Conservation (phyloP, 2,329 filamentous ascomycete genomes). For the Apiospora aurea region DNA sequence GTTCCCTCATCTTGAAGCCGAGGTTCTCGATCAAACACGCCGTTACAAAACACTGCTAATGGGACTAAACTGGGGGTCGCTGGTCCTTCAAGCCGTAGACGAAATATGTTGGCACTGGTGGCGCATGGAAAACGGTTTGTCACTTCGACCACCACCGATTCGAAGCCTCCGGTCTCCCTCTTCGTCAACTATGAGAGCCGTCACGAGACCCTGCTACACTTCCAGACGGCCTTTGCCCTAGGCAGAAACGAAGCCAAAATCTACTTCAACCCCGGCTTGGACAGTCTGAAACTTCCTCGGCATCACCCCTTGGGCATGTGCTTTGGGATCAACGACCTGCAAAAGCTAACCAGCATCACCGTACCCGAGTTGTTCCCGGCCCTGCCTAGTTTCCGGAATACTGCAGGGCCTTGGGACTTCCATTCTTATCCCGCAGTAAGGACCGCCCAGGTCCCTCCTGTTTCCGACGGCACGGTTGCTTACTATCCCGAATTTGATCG, state of each 20-base stretch:
- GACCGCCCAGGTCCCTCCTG: background rate
- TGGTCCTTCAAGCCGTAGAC: background rate
- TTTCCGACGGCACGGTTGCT: background rate
- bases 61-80: background rate
- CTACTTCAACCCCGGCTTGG: slow-evolving; percentile 29
- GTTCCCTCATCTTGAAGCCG: background rate
- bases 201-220: slow-evolving; percentile 26
- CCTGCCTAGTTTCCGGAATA: background rate
- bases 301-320: slow-evolving; percentile 26
- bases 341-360: slow-evolving; percentile 20
- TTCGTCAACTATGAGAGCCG: slow-evolving; percentile 29
- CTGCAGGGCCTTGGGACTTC: background rate
- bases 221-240: slow-evolving; percentile 14
- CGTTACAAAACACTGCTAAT: background rate
- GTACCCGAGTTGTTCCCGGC: slow-evolving; percentile 25
- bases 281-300: slow-evolving; percentile 26
- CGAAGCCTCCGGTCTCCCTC: slow-evolving; percentile 24
- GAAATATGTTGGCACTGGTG: too few species aligned
- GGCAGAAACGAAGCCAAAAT: background rate
- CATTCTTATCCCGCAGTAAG: background rate
- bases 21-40: background rate
- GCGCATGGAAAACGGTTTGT: background rate
- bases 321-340: slow-evolving; percentile 24
- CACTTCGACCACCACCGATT: slow-evolving; percentile 9
- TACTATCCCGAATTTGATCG: slow-evolving; percentile 26